Evolutionary conservation across 2,329 filamentous ascomycete genomes (phyloP).

Genomic region (Fusarium sambucinum): DNA sequence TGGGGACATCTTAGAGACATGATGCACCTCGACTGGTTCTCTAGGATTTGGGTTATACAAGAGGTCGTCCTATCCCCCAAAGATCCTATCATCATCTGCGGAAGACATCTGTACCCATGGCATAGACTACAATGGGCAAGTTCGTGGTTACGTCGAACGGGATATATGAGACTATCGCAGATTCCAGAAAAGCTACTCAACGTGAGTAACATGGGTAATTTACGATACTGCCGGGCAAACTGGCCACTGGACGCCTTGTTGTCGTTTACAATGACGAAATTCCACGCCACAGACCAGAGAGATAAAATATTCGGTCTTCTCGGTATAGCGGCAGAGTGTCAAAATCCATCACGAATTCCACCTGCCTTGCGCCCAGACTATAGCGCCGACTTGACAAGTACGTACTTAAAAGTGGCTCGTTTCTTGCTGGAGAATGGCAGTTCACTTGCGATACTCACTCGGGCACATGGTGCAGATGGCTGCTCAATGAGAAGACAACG

Average conservation of each 20-base stretch:
- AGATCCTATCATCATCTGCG: background rate
- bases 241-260: constrained; percentile 18
- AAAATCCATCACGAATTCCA: background rate
- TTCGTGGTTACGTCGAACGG: background rate
- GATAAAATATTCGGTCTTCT: constrained; percentile 7
- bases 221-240: background rate
- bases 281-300: constrained; percentile 7
- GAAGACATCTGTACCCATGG: background rate
- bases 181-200: background rate
- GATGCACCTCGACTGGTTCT: constrained; percentile 1
- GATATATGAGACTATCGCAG: background rate
- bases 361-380: background rate
- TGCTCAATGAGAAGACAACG: background rate
- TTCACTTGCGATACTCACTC: background rate
- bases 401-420: background rate
- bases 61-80: background rate
- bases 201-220: background rate
- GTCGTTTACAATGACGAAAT: background rate
- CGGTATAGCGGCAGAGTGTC: constrained; percentile 1
- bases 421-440: background rate
- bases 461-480: background rate
- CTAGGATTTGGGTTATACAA: background rate
- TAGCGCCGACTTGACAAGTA: background rate
- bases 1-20: background rate
- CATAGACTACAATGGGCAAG: background rate